Conservation (phyloP, 805 yeast species). For the Candida patagonica region DNA sequence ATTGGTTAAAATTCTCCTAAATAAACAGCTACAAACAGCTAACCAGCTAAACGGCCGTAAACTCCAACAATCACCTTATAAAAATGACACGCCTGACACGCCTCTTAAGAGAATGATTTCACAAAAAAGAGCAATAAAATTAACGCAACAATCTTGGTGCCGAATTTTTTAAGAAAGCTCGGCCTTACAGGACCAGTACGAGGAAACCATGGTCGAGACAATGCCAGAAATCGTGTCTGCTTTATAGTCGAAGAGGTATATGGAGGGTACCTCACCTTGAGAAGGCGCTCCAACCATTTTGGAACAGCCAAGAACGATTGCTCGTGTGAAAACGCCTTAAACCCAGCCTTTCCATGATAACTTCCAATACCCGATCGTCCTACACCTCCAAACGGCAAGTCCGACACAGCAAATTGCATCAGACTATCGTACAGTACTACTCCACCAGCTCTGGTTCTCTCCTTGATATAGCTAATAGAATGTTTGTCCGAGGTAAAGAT, state of each 20-base stretch:
- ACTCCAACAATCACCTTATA: too few species aligned
- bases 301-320: conserved; percentile 60
- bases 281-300: conserved; percentile 49
- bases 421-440: conserved; percentile 61
- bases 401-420: conserved; percentile 56
- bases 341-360: conserved; percentile 68
- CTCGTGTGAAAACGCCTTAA: conserved; percentile 67
- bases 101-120: too few species aligned
- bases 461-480: conserved; percentile 42
- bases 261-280: conserved; percentile 64
- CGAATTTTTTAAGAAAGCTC: conserved; percentile 10
- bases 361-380: conserved; percentile 77
- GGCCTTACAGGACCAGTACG: conserved; percentile 18
- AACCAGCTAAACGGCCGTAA: too few species aligned
- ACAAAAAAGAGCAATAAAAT: too few species aligned
- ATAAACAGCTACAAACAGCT: too few species aligned
- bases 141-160: too few species aligned
- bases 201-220: conserved; percentile 12
- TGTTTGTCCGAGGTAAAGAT: conserved; percentile 43
- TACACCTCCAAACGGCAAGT: conserved; percentile 86
- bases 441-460: conserved; percentile 62
- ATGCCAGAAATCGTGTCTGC: conserved; percentile 4
- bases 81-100: too few species aligned
- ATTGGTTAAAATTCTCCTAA: too few species aligned
- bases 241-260: conserved; percentile 29